These are phyloP conservation scores for Hypoxylon fragiforme DNA, from an alignment of 495 filamentous ascomycete genomes.

Conservation along the genomic window DNA sequence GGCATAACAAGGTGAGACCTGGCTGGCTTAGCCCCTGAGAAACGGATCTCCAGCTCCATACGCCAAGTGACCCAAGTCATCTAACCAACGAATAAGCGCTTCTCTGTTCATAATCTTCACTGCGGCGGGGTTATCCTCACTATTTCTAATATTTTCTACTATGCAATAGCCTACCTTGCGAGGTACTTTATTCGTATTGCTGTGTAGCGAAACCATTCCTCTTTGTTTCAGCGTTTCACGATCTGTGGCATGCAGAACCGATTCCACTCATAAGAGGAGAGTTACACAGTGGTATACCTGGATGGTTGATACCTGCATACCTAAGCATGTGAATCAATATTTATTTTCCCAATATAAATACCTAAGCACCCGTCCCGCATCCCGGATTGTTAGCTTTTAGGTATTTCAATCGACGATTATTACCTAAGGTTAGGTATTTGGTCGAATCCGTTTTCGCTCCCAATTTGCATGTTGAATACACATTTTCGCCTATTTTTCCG, in stretches of 20 bases:
- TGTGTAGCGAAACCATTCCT: not conserved
- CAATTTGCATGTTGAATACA: conserved; percentile 35
- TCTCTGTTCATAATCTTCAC: conserved; percentile 10
- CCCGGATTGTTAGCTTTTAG: not conserved
- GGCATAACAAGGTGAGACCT: conserved; percentile 10
- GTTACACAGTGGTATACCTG: not conserved
- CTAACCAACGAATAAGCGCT: conserved; percentile 14
- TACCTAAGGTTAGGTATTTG: no score
- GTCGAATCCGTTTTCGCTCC: conserved; percentile 4
- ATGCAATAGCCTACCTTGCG: no score
- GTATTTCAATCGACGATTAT: conserved; percentile 1
- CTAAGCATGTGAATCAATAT: not conserved
- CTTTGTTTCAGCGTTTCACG: not conserved
- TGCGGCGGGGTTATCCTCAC: not conserved
- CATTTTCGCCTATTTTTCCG: conserved; percentile 9
- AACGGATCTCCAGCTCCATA: conserved; percentile 15
- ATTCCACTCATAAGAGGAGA: conserved; percentile 3
- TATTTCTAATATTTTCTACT: no score
- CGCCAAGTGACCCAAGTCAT: conserved; percentile 14
- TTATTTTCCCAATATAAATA: no score
- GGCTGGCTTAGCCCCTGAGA: conserved; percentile 7
- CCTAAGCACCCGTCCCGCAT: no score
- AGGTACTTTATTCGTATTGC: no score
- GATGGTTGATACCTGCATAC: not conserved
- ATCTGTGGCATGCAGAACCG: conserved; percentile 1